Evolutionary conservation across 148 eudicot species (phyloP).

Genomic region (Rhododendron ovatum): DNA sequence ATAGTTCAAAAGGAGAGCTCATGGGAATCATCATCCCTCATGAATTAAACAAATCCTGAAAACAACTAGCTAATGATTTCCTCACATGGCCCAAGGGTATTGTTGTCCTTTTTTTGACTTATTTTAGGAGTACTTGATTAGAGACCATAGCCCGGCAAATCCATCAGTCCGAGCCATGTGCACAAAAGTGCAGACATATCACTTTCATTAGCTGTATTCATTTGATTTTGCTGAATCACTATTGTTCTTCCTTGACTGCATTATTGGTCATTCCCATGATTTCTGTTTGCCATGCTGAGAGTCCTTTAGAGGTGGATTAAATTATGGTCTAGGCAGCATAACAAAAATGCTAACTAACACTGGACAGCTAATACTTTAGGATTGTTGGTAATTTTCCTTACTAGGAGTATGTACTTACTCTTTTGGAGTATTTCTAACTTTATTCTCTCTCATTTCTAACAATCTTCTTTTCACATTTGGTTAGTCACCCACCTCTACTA

Average conservation of each 20-base stretch:
- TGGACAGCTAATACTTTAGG: neutral
- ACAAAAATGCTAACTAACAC: neutral
- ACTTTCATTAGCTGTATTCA: neutral
- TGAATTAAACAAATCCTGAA: neutral
- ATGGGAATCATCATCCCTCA: neutral
- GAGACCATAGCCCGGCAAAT: too few relatives aligned
- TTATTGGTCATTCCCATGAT: neutral
- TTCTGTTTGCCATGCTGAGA: neutral
- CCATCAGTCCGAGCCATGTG: constrained; percentile 1
- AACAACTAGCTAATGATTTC: neutral
- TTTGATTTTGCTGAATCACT: neutral
- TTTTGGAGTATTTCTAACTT: neutral
- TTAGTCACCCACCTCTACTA: too few relatives aligned
- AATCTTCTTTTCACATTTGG: neutral
- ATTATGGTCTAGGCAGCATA: neutral
- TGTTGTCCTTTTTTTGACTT: too few relatives aligned
- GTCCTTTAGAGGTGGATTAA: neutral
- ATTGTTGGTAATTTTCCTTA: neutral
- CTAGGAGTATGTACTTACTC: neutral
- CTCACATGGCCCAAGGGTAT: neutral
- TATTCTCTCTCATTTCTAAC: neutral
- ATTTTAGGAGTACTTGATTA: too few relatives aligned
- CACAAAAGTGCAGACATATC: neutral
- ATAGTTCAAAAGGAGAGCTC: neutral
- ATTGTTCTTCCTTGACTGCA: neutral